Evolutionary conservation across 1,284 basidiomycete genomes (phyloP).

Genomic region (Trichosporon sp.): DNA sequence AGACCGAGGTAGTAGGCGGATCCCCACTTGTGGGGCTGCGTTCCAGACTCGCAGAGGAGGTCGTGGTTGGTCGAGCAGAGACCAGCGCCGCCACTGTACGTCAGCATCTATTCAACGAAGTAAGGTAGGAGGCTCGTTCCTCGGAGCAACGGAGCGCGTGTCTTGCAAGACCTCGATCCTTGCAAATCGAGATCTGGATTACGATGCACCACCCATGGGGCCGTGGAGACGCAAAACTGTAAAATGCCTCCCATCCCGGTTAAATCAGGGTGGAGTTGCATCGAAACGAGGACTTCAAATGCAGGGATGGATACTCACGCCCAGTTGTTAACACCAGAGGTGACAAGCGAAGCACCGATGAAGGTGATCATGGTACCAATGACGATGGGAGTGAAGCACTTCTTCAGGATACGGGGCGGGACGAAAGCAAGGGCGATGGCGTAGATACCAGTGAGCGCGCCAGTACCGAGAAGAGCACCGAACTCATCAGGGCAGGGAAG

Average conservation of each 20-base stretch:
- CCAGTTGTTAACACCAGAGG: constrained; percentile 44
- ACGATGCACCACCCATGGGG: neutral
- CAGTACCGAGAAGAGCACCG: constrained; percentile 43
- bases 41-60: constrained; percentile 34
- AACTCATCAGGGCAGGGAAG: constrained; percentile 44
- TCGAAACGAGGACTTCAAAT: neutral
- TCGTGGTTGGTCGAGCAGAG: constrained; percentile 39
- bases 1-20: constrained; percentile 40
- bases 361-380: constrained; percentile 45
- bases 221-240: constrained; percentile 3
- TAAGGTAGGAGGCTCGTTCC: neutral
- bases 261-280: neutral
- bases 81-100: constrained; percentile 35
- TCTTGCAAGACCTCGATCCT: neutral
- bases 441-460: constrained; percentile 38
- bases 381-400: constrained; percentile 45
- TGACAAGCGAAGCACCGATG: constrained; percentile 44
- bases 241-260: neutral
- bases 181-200: constrained; percentile 6
- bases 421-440: constrained; percentile 42
- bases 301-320: constrained; percentile 27
- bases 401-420: constrained; percentile 41
- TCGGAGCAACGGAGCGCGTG: neutral
- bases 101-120: neutral
- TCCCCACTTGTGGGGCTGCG: constrained; percentile 37